Evolutionary conservation across 2,329 filamentous ascomycete species (phyloP), one percentile per base, ranked within the genome.

Genomic region (Exophiala spinifera): DNA sequence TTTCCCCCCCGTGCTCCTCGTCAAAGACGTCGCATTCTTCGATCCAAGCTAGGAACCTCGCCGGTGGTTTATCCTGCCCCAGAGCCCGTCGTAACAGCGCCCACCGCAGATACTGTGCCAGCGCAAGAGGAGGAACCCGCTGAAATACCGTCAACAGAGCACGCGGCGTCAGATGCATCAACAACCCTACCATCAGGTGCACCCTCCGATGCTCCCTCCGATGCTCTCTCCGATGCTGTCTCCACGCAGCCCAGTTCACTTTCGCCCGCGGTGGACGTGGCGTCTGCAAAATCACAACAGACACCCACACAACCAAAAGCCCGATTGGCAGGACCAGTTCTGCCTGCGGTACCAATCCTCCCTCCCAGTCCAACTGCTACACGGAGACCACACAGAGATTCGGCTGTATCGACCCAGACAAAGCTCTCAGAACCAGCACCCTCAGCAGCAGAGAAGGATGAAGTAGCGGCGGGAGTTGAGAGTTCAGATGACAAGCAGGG

Each of bases 171-270:
- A 19, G 74, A 79, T 56, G 78, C 67, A 5, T 80, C 82, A 58
- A 84, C 82, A 1, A 81, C 82, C 8, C 76, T 77, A 2, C 80
- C 80, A 7, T 83, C 81, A 7, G 77, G 82, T 55, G 76, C 78
- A 39, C 79, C 79, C 8, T 84, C 82, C 1, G 80, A 84, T 59
- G 71, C 70, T 31, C 76, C 79, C 56, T 79, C 76, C 3, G 77
- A 82, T 55, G 76, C 78, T 37, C 79, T 79, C 8, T 84, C 82
- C 1, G 80, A 84, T 59, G 71, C 70, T 31, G 76, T 79, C 56
- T 79, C 76, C 3, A 80, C 79, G 1, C 77, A 79, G 43, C 77
- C 80, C 25, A 79, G 79, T 1, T 80, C 79, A 3, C 79, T 82
- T 2, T 80, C 82, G 2, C 80, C 81, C 3, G 70, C 75, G 13